Percentiles rank a stretch among this genome's conserved stretches.
phyloP scores from a whole-genome alignment of 371 early-diverging fungal species.

The Mycotypha africana region DNA sequence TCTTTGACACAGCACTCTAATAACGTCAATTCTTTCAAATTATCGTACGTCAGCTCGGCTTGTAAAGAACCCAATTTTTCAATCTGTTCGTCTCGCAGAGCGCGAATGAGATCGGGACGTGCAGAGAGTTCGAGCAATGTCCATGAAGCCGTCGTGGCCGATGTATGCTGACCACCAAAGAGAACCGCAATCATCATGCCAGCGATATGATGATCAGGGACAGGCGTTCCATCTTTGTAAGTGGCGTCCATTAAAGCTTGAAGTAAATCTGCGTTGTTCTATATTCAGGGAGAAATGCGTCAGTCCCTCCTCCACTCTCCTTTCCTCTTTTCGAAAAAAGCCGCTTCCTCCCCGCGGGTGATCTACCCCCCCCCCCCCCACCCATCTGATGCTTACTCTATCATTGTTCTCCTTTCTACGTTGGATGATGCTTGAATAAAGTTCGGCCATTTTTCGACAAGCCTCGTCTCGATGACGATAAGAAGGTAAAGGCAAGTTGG shows the following conservation, averaged over 20 bases:
- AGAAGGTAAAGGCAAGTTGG: constrained; percentile 40
- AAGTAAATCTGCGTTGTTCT: constrained; percentile 66
- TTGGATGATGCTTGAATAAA: constrained; percentile 79
- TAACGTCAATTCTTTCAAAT: constrained; percentile 66
- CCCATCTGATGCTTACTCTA: constrained; percentile 24
- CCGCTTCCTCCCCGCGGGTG: too few relatives aligned
- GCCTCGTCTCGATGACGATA: constrained; percentile 82
- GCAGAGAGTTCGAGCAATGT: constrained; percentile 82
- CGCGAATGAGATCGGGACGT: constrained; percentile 59
- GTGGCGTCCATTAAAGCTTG: constrained; percentile 78
- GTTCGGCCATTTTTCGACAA: constrained; percentile 72
- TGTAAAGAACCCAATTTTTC: constrained; percentile 54
- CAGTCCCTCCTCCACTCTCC: too few relatives aligned
- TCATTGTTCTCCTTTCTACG: constrained; percentile 61
- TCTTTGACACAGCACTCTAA: constrained; percentile 86
- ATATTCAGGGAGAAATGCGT: too few relatives aligned
- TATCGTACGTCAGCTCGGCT: constrained; percentile 66
- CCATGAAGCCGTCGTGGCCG: constrained; percentile 92
- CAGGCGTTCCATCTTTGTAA: constrained; percentile 81
- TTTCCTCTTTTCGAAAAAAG: too few relatives aligned
- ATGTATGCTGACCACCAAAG: constrained; percentile 97
- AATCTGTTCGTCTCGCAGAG: constrained; percentile 63
- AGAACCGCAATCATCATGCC: constrained; percentile 95
- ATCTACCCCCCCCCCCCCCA: too few relatives aligned
- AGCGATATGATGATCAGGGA: constrained; percentile 80